phyloP scores from a whole-genome alignment of 176 grass and related monocot species.

The Cenchrus americanus region DNA sequence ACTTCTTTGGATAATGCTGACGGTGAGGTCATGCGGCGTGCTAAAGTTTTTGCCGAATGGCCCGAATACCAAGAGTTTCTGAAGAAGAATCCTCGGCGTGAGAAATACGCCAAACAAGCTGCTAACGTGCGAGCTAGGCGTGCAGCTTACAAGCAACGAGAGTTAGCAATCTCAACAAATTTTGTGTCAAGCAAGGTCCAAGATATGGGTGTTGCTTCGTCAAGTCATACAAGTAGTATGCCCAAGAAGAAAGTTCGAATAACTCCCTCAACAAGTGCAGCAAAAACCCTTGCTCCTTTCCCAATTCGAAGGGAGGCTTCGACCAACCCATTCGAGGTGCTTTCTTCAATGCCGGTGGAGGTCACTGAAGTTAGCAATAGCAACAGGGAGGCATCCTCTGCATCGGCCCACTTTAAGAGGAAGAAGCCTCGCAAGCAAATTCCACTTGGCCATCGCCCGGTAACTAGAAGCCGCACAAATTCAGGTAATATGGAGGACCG shows the following conservation, averaged over 20 bases:
- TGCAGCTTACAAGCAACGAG: no score
- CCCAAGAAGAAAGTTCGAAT: background rate
- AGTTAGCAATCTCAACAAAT: background rate
- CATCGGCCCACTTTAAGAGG: no score
- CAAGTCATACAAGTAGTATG: background rate
- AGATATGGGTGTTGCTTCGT: background rate
- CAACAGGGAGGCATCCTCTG: background rate
- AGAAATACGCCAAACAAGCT: no score
- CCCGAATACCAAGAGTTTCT: background rate
- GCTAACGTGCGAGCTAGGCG: no score
- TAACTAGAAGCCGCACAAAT: no score
- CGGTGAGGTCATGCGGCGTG: background rate
- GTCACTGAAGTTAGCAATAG: accelerated
- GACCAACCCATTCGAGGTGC: background rate
- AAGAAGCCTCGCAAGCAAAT: no score
- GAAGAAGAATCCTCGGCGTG: no score
- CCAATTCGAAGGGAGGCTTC: no score
- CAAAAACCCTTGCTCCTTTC: background rate
- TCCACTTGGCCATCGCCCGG: no score
- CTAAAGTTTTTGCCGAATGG: background rate
- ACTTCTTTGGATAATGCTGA: background rate
- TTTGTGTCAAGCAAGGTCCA: background rate
- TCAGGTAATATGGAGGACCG: no score
- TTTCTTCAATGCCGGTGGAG: background rate
- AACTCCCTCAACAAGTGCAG: no score